Evolutionary conservation across 2,329 filamentous ascomycete species (phyloP).

Genomic region (Ophiocordyceps camponoti-rufipedis): DNA sequence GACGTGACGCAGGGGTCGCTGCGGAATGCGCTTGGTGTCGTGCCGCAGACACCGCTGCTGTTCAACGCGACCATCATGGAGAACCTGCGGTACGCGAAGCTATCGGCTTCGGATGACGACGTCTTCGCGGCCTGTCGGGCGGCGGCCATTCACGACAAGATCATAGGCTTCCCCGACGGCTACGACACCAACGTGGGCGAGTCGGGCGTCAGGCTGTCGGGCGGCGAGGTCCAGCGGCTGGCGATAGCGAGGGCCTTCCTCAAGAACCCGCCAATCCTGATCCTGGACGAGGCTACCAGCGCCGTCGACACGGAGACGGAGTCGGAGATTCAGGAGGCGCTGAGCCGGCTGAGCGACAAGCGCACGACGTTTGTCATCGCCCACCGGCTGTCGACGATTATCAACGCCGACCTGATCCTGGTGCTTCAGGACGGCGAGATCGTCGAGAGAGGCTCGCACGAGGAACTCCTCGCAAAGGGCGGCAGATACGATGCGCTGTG

Average conservation of each 20-base stretch:
- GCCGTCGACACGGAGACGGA: conserved; percentile 27
- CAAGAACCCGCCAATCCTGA: conserved; percentile 9
- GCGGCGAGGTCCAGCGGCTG: conserved; percentile 30
- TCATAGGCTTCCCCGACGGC: conserved; percentile 35
- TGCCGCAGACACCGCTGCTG: conserved; percentile 44
- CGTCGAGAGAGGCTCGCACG: conserved; percentile 33
- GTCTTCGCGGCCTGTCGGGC: conserved; percentile 40
- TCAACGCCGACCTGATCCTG: conserved; percentile 31
- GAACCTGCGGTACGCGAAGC: conserved; percentile 45
- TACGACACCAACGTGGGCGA: conserved; percentile 30
- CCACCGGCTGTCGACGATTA: conserved; percentile 21
- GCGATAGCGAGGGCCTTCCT: conserved; percentile 23
- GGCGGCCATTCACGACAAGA: conserved; percentile 47
- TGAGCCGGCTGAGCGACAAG: conserved; percentile 23
- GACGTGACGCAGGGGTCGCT: conserved; percentile 38
- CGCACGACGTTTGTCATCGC: conserved; percentile 36
- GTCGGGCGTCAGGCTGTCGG: conserved; percentile 27
- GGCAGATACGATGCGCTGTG: conserved; percentile 33
- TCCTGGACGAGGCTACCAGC: conserved; percentile 33
- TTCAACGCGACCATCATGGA: conserved; percentile 48
- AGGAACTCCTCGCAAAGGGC: conserved; percentile 20
- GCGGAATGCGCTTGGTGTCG: conserved; percentile 39
- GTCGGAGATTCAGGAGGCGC: conserved; percentile 23
- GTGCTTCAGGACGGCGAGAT: conserved; percentile 34
- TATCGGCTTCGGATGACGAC: conserved; percentile 41